These are phyloP conservation scores for Ophiostoma ulmi DNA, from an alignment of 2,329 filamentous ascomycete species.

Conservation along the genomic window DNA sequence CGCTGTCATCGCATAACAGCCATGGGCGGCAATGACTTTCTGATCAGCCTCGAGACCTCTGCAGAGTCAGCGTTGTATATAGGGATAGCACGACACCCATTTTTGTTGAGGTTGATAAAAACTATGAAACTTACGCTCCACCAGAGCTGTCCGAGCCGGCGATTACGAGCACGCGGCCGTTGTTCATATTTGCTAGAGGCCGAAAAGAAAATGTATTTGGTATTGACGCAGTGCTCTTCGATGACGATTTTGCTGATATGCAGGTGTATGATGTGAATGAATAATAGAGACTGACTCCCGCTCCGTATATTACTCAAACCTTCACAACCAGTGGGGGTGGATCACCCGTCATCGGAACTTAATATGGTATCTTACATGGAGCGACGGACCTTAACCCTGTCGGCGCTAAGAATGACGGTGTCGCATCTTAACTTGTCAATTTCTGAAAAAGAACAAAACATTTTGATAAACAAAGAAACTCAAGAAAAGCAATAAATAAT, in stretches of 20 bases:
- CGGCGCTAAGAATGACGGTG: neutral
- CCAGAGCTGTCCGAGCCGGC: slow-evolving; percentile 88
- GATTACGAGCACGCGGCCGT: slow-evolving; percentile 65
- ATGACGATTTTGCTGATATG: neutral
- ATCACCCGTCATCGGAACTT: slow-evolving; percentile 14
- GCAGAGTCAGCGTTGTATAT: neutral
- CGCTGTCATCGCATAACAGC: slow-evolving; percentile 92
- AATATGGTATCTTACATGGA: neutral
- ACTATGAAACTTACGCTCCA: slow-evolving; percentile 59
- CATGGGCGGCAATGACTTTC: slow-evolving; percentile 86
- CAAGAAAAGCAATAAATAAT: neutral
- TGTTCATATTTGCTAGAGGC: slow-evolving; percentile 24
- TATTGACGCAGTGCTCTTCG: too few relatives aligned
- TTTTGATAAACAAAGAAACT: neutral
- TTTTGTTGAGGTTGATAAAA: neutral
- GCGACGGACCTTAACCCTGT: neutral
- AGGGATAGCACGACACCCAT: neutral
- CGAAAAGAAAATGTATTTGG: neutral
- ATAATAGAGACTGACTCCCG: neutral
- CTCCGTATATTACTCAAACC: neutral
- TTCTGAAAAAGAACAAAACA: neutral
- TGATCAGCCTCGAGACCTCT: slow-evolving; percentile 95
- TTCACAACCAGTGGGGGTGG: slow-evolving; percentile 2
- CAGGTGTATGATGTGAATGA: neutral
- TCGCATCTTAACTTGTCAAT: neutral